Percentiles rank a stretch among this genome's conserved stretches.
Conservation (phyloP, 2,329 filamentous ascomycete species). For the Rhynchosporium agropyri region DNA sequence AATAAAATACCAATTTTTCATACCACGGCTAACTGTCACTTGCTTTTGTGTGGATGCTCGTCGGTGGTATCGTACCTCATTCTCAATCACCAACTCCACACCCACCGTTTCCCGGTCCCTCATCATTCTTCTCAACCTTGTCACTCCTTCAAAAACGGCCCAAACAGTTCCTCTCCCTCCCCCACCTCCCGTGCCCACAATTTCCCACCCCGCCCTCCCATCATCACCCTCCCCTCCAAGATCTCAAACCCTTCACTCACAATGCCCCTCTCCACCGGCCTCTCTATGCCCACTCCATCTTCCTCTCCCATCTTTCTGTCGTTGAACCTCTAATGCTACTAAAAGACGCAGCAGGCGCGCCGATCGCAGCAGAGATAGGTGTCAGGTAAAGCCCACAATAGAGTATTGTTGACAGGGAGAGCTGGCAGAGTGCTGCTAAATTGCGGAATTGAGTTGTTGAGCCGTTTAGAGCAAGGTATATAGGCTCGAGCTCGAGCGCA, state of each 20-base stretch:
- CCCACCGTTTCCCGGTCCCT: neutral
- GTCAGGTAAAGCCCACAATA: conserved; percentile 13
- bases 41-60: neutral
- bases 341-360: conserved; percentile 4
- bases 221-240: neutral
- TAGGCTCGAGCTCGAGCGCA: neutral
- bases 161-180: conserved; percentile 3
- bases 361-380: conserved; percentile 6
- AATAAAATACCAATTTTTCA: conserved; percentile 21
- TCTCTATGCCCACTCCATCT: neutral
- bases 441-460: neutral
- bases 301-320: too few species aligned
- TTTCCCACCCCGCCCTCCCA: neutral
- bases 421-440: conserved; percentile 8
- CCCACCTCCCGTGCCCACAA: neutral
- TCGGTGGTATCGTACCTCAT: neutral
- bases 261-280: neutral
- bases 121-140: neutral
- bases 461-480: conserved; percentile 17
- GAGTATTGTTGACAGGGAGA: neutral
- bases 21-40: neutral
- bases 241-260: conserved; percentile 5
- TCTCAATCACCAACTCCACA: conserved; percentile 13
- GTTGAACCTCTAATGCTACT: neutral
- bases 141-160: conserved; percentile 2